Evolutionary conservation across 2,329 filamentous ascomycete species (phyloP).

Genomic region (Tolypocladium amazonense): DNA sequence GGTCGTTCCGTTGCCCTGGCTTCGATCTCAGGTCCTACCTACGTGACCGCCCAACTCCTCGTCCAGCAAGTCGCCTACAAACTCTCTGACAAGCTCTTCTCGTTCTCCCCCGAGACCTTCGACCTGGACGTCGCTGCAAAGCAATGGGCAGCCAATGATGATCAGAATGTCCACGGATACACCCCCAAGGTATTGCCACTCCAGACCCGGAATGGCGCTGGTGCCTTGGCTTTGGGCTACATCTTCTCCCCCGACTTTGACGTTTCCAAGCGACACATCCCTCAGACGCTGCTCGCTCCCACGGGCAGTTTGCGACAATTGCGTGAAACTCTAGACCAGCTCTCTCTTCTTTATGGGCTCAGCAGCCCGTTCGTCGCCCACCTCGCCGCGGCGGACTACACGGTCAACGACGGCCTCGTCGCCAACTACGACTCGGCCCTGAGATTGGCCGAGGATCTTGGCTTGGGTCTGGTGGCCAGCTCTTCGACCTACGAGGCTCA

Average conservation of each 20-base stretch:
- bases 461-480: constrained; percentile 76
- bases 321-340: constrained; percentile 77
- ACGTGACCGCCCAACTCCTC: constrained; percentile 84
- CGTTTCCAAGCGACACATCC: constrained; percentile 77
- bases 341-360: constrained; percentile 82
- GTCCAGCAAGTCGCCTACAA: constrained; percentile 94
- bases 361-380: constrained; percentile 91
- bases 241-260: constrained; percentile 98
- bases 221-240: constrained; percentile 86
- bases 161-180: constrained; percentile 75
- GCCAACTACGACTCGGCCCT: constrained; percentile 79
- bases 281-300: constrained; percentile 81
- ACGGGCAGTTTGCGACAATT: constrained; percentile 73
- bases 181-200: constrained; percentile 67
- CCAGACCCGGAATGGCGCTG: constrained; percentile 82
- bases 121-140: constrained; percentile 78
- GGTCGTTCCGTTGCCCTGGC: constrained; percentile 43
- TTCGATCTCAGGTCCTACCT: constrained; percentile 74
- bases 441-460: constrained; percentile 77
- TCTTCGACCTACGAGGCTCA: constrained; percentile 83
- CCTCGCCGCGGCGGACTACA: constrained; percentile 83
- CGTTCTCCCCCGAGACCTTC: constrained; percentile 90
- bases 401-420: constrained; percentile 57
- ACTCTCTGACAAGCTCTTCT: constrained; percentile 94
- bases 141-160: constrained; percentile 59